Base-by-base conservation (phyloP, 2,329 filamentous ascomycete species). In the Fusarium sp. region DNA sequence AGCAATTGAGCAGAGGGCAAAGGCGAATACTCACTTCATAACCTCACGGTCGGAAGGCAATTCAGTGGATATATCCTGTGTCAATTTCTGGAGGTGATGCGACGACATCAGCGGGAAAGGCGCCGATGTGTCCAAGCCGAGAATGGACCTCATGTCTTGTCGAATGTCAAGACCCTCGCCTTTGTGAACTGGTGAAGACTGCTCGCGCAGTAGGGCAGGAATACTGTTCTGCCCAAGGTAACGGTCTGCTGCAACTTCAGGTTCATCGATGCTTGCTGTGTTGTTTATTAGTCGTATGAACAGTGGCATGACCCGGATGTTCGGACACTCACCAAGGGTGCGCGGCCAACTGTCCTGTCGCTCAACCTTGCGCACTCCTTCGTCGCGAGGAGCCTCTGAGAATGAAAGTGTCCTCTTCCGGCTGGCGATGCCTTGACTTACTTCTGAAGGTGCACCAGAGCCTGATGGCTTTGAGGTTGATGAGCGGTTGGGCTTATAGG, bases 181-280 rank as follows among this genome's bases (percentile, higher is more conserved):
- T 65, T 86, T 85, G 61, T 88, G 86, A 70, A 84, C 86, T 43
- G 86, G 82, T 5, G 87, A 86, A 5, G 88, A 86, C 77, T 91
- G 90, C 76, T 92, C 90, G 66, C 89, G 86, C 43, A 92, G 82
- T 40, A 92, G 82, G n/a, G 89, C 90, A 12, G 90, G 90, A 61
- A 92, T 92, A 78, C 89, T 91, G 80, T 92, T 92, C 77, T 92
- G 89, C 33, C 90, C 90, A 38, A 92, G 85, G 79, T 91, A 92
- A 46, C 90, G 86, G 52, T 89, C 87, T 54, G 85, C 84, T 65
- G 89, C 87, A 60, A 85, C 83, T 58, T 91, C 89, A 32, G 87
- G 83, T 64, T 91, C 89, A 64, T 87, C 86, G 54, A 85, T 77
- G 54, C 78, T 81, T 67, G 87, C 85, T 83, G 78, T 66, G 37